Evolutionary conservation across 2,329 filamentous ascomycete species (phyloP), one percentile per base, ranked within the genome.

Genomic region (Talaromyces islandicus): DNA sequence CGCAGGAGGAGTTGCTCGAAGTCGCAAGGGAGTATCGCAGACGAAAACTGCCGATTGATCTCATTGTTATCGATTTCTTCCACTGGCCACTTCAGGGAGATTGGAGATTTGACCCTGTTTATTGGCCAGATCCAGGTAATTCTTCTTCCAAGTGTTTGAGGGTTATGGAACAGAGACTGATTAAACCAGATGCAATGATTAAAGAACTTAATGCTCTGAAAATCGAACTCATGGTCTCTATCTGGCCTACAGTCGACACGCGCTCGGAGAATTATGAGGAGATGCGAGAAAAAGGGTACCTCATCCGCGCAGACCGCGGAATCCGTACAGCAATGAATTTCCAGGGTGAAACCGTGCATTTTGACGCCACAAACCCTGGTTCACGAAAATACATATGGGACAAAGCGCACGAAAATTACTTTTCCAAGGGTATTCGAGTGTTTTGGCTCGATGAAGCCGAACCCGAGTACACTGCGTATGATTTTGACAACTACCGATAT

Each of bases 381-480:
- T 80, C 86, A 0, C 77, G 85, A 2, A 66, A 77, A 1, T 89
- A 81, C 51, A 75, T 89, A 2, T 89, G 86, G 86, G 68, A 73
- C 1, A 83, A 81, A 58, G 81, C 75, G 0, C 85, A 83, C 68
- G 65, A 80, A 57, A 85, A 88, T 68, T 89, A 89, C 72, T 83
- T 82, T 65, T 71, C 78, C 54, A 83, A 82, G 58, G 87, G 87
- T 1, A 84, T 89, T 70, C 80, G 81, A 61, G 72, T 83, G 0
- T 89, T 88, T 71, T 89, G 87, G 86, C 78, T 89, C 0, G 87
- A 89, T 64, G 86, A 89, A 68, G 86, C 86, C 0, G 86, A 89
- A 65, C 86, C 86, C 0, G 86, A 89, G 68, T 88, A 88, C 65
- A 77, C 73, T 0, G 77, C 78, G 11, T 88, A 89, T 68, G 85